Base-by-base conservation (phyloP, 2,329 filamentous ascomycete species). In the Lasiodiplodia theobromae region DNA sequence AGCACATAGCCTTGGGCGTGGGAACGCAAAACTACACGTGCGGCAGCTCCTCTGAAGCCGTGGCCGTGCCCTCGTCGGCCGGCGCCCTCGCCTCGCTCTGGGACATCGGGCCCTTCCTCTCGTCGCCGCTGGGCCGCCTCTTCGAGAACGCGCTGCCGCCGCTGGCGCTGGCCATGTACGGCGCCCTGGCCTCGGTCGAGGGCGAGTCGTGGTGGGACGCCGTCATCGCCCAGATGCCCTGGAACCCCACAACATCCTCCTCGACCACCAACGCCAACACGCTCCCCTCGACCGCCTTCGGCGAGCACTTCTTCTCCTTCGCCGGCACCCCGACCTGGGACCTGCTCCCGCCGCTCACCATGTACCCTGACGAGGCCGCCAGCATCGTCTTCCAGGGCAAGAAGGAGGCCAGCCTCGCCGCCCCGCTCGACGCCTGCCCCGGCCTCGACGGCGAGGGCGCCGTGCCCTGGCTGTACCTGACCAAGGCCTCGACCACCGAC, bases 221-320 rank as follows among this genome's bases (percentile, higher is more conserved):
- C 21, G 23, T 67, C 2, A 28, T 58, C n/a, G 16, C 23, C 25
- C 65, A 67, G 53, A 57, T 67, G 65, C 65, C 53, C 14, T 18
- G 40, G 21, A n/a, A 16, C 53, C 21, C 51, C 7, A 11, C 49
- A 1, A 25, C 25, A 25, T 31, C 52, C 14, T 11, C 11, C 14
- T 18, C 28, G 12, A 7, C 25, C 16, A n/a, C 18, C 14, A 10
- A 8, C 21, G 14, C 12, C 37, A 16, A 40, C 11, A 28, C 23
- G 21, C 65, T 67, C 12, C 10, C 37, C 14, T 10, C 23, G 3
- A 7, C 73, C 6, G 83, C 85, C 73, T 75, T 89, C 16, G 91
- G 91, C 37, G 84, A 88, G 73, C 91, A 93, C 83, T 91, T 84
- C 85, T 93, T 93, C 83, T 86, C 85, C 77, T 34, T 71, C 57